Evolutionary conservation across 2,329 filamentous ascomycete genomes (phyloP).

Genomic region (Dryadomyces quercivorus): DNA sequence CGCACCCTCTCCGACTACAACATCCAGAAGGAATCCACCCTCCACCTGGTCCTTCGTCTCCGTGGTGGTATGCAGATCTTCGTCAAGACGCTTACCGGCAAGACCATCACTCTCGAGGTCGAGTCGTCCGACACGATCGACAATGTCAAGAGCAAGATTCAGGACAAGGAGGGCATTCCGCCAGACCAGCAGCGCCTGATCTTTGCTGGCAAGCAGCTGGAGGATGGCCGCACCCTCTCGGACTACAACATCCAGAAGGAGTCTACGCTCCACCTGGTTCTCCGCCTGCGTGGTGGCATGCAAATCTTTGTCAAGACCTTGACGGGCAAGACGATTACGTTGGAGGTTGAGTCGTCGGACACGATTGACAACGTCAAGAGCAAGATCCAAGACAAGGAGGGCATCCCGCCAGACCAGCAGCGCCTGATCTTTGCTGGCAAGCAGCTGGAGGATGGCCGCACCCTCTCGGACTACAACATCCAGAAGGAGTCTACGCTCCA

Average conservation of each 20-base stretch:
- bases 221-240: slow-evolving; percentile 80
- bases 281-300: slow-evolving; percentile 83
- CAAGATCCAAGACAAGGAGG: slow-evolving; percentile 90
- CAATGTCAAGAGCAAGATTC: slow-evolving; percentile 94
- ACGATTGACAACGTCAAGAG: slow-evolving; percentile 91
- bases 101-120: slow-evolving; percentile 87
- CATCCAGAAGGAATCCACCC: slow-evolving; percentile 53
- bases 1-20: slow-evolving; percentile 82
- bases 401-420: slow-evolving; percentile 90
- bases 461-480: slow-evolving; percentile 90
- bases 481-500: slow-evolving; percentile 83
- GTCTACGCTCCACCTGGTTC: slow-evolving; percentile 71
- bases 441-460: slow-evolving; percentile 86
- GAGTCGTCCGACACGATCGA: slow-evolving; percentile 87
- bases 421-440: slow-evolving; percentile 89
- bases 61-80: slow-evolving; percentile 58
- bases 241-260: slow-evolving; percentile 98
- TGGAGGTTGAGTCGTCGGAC: slow-evolving; percentile 80
- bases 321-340: slow-evolving; percentile 87
- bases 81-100: slow-evolving; percentile 79
- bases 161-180: slow-evolving; percentile 95
- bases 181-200: slow-evolving; percentile 94
- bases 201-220: slow-evolving; percentile 91
- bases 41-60: slow-evolving; percentile 65
- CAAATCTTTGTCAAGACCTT: slow-evolving; percentile 82